Evolutionary conservation across 306 rosid genomes (phyloP), one percentile per base, ranked within the genome.

Genomic region (Acacia melanoxylon): DNA sequence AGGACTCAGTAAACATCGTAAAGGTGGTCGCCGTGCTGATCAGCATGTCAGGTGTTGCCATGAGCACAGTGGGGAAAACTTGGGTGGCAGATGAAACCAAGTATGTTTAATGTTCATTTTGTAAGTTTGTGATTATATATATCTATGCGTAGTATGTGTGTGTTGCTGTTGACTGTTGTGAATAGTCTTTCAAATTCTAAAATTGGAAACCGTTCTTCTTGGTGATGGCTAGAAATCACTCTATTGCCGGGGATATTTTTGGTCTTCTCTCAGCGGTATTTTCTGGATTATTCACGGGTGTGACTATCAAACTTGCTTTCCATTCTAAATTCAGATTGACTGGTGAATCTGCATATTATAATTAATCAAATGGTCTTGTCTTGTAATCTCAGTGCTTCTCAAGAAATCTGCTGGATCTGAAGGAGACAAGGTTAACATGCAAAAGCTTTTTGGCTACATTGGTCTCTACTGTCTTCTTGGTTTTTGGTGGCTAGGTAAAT

Each of bases 401-500:
- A 93, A 88, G 87, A 90, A 86, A 81, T 91, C 62, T 73, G 91
- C 89, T 58, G 92, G 97, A 86, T 86, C 94, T 63, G 86, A 88
- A 85, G 93, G 92, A 63, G 86, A 88, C 73, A 85, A 86, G 87
- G 87, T 80, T 85, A 94, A 93, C 83, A 88, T 93, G 80, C 94
- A 91, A 81, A 91, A 89, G 87, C 49, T 91, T 78, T 93, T 93
- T 77, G 94, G 95, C 70, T 89, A 85, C 77, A 78, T 93, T 76
- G 97, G 97, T 85, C 91, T 93, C 85, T 93, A 86, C 81, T 51
- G 91, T 82, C 59, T 93, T 46, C 72, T 91, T 73, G 90, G 92
- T 70, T 92, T 93, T 83, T 93, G 97, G 94, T 93, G 97, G 97
- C 89, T 93, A 74, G 94, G 95, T 90, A 81, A 87, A 90, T 75